Evolutionary conservation across 2,329 filamentous ascomycete species (phyloP).

Genomic region (Fusarium mundagurra): DNA sequence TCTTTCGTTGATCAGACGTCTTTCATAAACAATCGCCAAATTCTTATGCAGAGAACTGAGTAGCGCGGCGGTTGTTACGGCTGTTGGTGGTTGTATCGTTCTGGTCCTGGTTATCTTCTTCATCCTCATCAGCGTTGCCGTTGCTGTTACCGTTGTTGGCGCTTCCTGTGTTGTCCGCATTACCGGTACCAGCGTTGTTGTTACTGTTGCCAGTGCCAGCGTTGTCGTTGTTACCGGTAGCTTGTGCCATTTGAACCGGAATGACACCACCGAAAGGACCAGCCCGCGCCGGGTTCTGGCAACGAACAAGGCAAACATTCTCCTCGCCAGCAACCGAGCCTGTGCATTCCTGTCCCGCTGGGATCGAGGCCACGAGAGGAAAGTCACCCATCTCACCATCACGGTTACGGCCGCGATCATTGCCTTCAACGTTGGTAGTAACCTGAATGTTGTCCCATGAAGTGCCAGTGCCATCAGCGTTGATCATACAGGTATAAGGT

Average conservation of each 20-base stretch:
- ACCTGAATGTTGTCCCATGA: constrained; percentile 2
- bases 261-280: constrained; percentile 15
- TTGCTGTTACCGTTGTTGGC: background rate
- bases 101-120: background rate
- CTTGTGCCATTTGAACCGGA: constrained; percentile 3
- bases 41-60: background rate
- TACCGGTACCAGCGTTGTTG: background rate
- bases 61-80: background rate
- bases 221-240: background rate
- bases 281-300: constrained; percentile 11
- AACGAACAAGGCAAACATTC: constrained; percentile 11
- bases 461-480: constrained; percentile 61
- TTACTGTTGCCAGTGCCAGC: background rate
- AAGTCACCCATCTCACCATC: background rate
- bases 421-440: background rate
- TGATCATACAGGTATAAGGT: constrained; percentile 73
- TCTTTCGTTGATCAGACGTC: too few species aligned
- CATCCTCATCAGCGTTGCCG: background rate
- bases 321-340: constrained; percentile 9
- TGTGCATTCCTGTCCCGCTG: constrained; percentile 1
- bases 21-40: fast-evolving
- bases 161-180: background rate
- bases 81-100: background rate
- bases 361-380: constrained; percentile 8
- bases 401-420: constrained; percentile 9